Conservation (phyloP, 2,329 filamentous ascomycete species). For the Amphichorda felina region DNA sequence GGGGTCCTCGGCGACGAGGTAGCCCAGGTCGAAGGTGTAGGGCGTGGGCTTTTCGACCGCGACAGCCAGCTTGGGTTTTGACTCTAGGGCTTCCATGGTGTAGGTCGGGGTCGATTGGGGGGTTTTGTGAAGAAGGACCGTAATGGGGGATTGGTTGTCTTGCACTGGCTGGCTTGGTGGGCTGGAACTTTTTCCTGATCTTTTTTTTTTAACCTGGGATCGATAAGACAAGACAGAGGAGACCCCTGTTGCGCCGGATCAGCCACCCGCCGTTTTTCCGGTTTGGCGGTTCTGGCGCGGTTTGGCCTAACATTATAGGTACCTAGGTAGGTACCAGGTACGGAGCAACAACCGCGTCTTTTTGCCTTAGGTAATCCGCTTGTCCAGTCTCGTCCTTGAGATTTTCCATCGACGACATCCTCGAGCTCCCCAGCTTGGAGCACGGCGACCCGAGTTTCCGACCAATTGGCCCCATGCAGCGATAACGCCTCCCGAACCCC, state of each 20-base stretch:
- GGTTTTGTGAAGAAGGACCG: background rate
- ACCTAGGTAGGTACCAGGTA: too few relatives aligned
- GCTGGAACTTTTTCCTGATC: too few relatives aligned
- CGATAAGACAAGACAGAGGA: too few relatives aligned
- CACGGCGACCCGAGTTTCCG: background rate
- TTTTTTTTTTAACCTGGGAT: background rate
- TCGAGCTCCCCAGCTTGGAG: background rate
- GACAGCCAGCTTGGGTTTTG: conserved; percentile 42
- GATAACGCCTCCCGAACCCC: background rate
- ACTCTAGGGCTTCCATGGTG: conserved; percentile 22
- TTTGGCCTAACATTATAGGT: too few relatives aligned
- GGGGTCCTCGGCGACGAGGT: conserved; percentile 75
- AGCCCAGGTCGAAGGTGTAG: conserved; percentile 85
- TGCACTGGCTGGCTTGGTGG: too few relatives aligned
- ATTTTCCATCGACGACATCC: background rate
- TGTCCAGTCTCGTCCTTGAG: background rate
- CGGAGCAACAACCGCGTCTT: too few relatives aligned
- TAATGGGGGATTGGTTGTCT: background rate
- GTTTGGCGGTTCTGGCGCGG: background rate
- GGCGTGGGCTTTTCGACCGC: conserved; percentile 73
- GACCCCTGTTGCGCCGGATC: too few relatives aligned
- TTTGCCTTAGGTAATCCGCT: background rate
- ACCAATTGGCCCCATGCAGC: background rate
- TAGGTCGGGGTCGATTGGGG: background rate
- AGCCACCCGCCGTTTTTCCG: too few relatives aligned